phyloP scores from a whole-genome alignment of 441 rosid species.

The Populus tomentosa region DNA sequence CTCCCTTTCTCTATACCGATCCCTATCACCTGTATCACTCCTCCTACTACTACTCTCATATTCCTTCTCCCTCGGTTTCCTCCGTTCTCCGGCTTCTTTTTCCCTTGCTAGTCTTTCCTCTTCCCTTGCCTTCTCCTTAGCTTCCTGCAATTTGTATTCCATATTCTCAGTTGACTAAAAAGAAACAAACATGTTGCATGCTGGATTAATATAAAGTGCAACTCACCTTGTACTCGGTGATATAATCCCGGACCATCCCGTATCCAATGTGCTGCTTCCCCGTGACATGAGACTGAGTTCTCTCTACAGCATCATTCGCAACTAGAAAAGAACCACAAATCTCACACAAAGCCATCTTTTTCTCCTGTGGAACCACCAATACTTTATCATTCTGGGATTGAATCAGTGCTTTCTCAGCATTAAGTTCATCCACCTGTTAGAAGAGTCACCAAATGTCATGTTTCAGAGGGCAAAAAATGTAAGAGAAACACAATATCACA shows the following conservation, averaged over 20 bases:
- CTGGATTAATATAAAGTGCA: slow-evolving; percentile 1
- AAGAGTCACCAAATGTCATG: not conserved
- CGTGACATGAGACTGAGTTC: slow-evolving; percentile 56
- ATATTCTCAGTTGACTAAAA: slow-evolving; percentile 10
- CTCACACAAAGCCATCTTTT: too few relatives aligned
- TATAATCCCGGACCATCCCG: slow-evolving; percentile 95
- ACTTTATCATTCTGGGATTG: too few relatives aligned
- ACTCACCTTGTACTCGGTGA: slow-evolving; percentile 72
- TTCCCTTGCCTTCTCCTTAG: slow-evolving; percentile 83
- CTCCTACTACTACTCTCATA: slow-evolving; percentile 32
- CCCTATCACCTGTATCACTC: slow-evolving; percentile 68
- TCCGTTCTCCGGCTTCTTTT: slow-evolving; percentile 78
- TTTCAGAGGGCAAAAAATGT: not conserved
- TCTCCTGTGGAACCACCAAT: too few relatives aligned
- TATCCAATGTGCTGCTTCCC: slow-evolving; percentile 99
- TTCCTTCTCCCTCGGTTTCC: slow-evolving; percentile 65
- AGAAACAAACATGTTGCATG: not conserved
- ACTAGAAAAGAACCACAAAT: too few relatives aligned
- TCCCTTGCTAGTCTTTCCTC: slow-evolving; percentile 72
- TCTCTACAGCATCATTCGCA: too few relatives aligned
- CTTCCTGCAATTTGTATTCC: slow-evolving; percentile 38
- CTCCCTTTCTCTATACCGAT: slow-evolving; percentile 57
- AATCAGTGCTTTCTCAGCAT: too few relatives aligned
- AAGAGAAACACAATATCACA: not conserved
- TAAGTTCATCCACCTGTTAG: slow-evolving; percentile 75